Evolutionary conservation across 257 asterid species (phyloP).

Genomic region (Solanum sejunctum): DNA sequence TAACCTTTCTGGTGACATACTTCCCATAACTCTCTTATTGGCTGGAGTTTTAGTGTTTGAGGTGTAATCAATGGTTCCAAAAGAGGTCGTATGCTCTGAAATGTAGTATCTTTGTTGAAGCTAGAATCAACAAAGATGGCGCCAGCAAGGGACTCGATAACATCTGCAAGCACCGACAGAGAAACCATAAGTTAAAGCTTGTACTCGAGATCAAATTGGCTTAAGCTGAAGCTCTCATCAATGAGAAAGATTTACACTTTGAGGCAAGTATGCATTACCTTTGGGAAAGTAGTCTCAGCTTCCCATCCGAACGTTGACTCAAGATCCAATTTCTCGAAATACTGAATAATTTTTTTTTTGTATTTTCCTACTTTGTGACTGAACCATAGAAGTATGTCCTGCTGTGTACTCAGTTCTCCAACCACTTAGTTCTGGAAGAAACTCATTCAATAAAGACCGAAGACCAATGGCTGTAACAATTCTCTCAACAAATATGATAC

Average conservation of each 20-base stretch:
- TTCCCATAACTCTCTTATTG: slow-evolving; percentile 46
- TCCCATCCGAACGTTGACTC: slow-evolving; percentile 70
- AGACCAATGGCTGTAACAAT: slow-evolving; percentile 62
- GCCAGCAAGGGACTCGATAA: slow-evolving; percentile 72
- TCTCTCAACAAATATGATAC: slow-evolving; percentile 80
- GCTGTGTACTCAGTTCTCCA: slow-evolving; percentile 69
- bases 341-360: slow-evolving; percentile 32
- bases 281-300: slow-evolving; percentile 45
- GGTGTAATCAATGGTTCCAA: slow-evolving; percentile 75
- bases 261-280: slow-evolving; percentile 24
- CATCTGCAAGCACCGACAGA: slow-evolving; percentile 73
- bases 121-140: slow-evolving; percentile 69
- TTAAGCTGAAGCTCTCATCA: not conserved
- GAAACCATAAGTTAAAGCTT: not conserved
- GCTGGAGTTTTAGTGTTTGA: slow-evolving; percentile 52
- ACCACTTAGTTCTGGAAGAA: slow-evolving; percentile 38
- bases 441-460: slow-evolving; percentile 42
- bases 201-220: too few relatives aligned
- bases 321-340: slow-evolving; percentile 1
- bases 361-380: slow-evolving; percentile 48
- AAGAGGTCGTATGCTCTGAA: slow-evolving; percentile 50
- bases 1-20: slow-evolving; percentile 43
- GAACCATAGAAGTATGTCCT: slow-evolving; percentile 33
- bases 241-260: not conserved
- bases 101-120: slow-evolving; percentile 34